Conservation (phyloP, 2,329 filamentous ascomycete genomes). For the Dendryphion nanum region DNA sequence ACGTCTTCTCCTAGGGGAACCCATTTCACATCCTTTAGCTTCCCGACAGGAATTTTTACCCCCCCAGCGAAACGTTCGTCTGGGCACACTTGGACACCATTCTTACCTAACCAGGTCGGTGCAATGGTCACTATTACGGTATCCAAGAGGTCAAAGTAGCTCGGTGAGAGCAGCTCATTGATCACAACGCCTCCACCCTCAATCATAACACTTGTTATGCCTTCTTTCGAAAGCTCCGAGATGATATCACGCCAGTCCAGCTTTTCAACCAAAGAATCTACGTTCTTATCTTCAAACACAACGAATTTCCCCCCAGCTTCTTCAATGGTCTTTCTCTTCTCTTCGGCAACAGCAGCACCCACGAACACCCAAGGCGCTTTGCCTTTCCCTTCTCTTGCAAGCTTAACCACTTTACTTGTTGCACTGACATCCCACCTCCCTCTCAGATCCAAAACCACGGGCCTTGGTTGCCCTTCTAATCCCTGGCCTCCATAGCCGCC, state of each 20-base stretch:
- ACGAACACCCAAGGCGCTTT: constrained; percentile 70
- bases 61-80: constrained; percentile 53
- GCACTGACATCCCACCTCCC: constrained; percentile 67
- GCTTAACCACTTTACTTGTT: constrained; percentile 63
- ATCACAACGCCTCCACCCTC: constrained; percentile 84
- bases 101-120: constrained; percentile 82
- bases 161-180: constrained; percentile 70
- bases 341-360: constrained; percentile 28
- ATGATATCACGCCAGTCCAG: constrained; percentile 63
- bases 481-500: constrained; percentile 55
- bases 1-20: constrained; percentile 78
- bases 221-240: constrained; percentile 54
- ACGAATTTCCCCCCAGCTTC: constrained; percentile 27
- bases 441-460: constrained; percentile 77
- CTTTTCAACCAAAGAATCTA: neutral
- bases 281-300: neutral
- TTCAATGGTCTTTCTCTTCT: constrained; percentile 32
- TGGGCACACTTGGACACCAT: constrained; percentile 77
- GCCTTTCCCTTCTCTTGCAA: constrained; percentile 64
- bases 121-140: constrained; percentile 86
- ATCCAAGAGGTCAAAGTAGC: constrained; percentile 63
- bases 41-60: constrained; percentile 56
- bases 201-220: constrained; percentile 80
- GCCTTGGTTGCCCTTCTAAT: constrained; percentile 67
- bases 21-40: constrained; percentile 69